These are phyloP conservation scores for Xanthoconium separans DNA, from an alignment of 1,284 basidiomycete species.

Conservation along the genomic window DNA sequence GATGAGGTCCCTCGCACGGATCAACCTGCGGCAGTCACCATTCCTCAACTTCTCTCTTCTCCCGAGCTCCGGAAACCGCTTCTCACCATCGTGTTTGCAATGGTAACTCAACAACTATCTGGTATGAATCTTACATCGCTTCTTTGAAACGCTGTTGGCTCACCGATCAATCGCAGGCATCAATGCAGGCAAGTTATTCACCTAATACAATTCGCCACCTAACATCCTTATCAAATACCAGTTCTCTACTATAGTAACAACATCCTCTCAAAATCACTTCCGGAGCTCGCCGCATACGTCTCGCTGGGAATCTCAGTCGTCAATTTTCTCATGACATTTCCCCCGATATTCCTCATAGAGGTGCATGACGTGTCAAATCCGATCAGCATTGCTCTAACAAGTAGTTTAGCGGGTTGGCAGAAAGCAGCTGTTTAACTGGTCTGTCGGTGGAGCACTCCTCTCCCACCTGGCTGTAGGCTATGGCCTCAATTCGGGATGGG, in stretches of 20 bases:
- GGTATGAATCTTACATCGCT: constrained; percentile 40
- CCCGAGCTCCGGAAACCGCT: constrained; percentile 66
- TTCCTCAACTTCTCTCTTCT: constrained; percentile 54
- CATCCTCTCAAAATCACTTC: constrained; percentile 77
- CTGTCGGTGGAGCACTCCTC: constrained; percentile 60
- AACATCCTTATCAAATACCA: constrained; percentile 40
- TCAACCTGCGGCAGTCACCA: constrained; percentile 41
- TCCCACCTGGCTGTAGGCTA: constrained; percentile 72
- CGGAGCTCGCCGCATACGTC: constrained; percentile 74
- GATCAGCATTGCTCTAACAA: not conserved
- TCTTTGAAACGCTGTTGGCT: not conserved
- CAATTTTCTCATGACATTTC: constrained; percentile 79
- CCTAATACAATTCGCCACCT: not conserved
- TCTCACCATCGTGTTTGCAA: constrained; percentile 68
- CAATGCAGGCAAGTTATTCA: constrained; percentile 48
- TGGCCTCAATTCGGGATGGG: constrained; percentile 64
- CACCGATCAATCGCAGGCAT: constrained; percentile 36
- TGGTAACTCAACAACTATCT: constrained; percentile 79
- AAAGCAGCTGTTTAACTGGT: constrained; percentile 54
- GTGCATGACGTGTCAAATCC: constrained; percentile 27
- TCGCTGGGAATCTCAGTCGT: constrained; percentile 79
- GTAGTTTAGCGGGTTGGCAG: constrained; percentile 61
- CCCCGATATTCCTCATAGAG: constrained; percentile 85
- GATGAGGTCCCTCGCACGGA: constrained; percentile 11
- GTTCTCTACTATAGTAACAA: constrained; percentile 90